Evolutionary conservation across 352 stramenopile genomes (phyloP).

Genomic region (Pythium insidiosum): DNA sequence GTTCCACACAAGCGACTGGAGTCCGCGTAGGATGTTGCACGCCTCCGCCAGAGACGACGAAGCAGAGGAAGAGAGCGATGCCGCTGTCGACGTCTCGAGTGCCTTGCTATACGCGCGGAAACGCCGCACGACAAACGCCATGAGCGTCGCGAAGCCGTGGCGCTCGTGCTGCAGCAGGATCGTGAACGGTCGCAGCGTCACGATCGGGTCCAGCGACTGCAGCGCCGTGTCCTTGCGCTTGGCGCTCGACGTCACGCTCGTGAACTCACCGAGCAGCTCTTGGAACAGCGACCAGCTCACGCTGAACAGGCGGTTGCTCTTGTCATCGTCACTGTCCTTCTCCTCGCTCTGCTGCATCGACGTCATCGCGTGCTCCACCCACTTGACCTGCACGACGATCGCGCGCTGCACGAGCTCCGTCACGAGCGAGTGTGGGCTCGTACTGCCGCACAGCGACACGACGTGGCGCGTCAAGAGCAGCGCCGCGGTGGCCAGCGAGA

Average conservation of each 20-base stretch:
- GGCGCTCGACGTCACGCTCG: constrained; percentile 8
- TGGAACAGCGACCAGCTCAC: constrained; percentile 62
- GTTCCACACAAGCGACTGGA: constrained; percentile 49
- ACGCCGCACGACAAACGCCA: constrained; percentile 40
- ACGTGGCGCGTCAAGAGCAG: constrained; percentile 43
- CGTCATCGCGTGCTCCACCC: constrained; percentile 45
- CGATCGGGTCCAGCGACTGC: constrained; percentile 23
- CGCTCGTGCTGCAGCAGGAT: constrained; percentile 43
- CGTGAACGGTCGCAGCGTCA: constrained; percentile 34
- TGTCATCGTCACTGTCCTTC: constrained; percentile 2
- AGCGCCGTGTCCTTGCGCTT: constrained; percentile 28
- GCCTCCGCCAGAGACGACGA: constrained; percentile 43
- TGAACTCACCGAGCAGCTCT: constrained; percentile 44
- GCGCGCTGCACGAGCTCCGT: constrained; percentile 13
- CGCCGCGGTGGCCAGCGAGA: constrained; percentile 36
- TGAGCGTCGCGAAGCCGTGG: constrained; percentile 32
- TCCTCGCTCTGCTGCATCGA: constrained; percentile 34
- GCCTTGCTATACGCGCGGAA: no score
- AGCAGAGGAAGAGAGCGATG: no score
- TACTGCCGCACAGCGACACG: no score
- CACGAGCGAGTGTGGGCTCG: no score
- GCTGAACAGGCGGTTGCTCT: constrained; percentile 27
- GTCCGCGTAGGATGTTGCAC: constrained; percentile 30
- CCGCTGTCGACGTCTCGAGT: no score
- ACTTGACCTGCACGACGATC: constrained; percentile 32